Evolutionary conservation across 1,284 basidiomycete genomes (phyloP).

Genomic region (Earliella scabrosa): DNA sequence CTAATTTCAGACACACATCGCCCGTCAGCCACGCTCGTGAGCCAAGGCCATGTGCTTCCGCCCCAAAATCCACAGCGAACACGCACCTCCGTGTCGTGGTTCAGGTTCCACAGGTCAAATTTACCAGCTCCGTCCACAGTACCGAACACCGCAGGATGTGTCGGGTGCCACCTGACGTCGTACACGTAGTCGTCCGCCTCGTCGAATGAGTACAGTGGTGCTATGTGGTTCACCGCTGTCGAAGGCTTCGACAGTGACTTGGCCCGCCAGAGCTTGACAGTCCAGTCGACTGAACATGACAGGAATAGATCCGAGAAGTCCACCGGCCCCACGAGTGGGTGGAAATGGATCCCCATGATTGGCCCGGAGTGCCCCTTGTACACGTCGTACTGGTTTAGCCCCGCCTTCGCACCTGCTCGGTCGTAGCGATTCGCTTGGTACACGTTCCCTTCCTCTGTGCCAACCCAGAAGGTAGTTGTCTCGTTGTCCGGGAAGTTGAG

Average conservation of each 20-base stretch:
- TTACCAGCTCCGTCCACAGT: slow-evolving; percentile 93
- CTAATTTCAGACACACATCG: slow-evolving; percentile 41
- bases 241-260: slow-evolving; percentile 68
- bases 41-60: neutral
- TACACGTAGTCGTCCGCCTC: slow-evolving; percentile 99
- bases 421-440: slow-evolving; percentile 97
- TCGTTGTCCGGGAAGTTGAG: slow-evolving; percentile 95
- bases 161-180: slow-evolving; percentile 97
- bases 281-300: slow-evolving; percentile 93
- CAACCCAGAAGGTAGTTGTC: slow-evolving; percentile 94
- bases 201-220: slow-evolving; percentile 90
- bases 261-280: slow-evolving; percentile 91
- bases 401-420: slow-evolving; percentile 94
- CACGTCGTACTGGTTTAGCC: slow-evolving; percentile 88
- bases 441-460: slow-evolving; percentile 96
- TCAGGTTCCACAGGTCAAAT: slow-evolving; percentile 97
- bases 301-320: slow-evolving; percentile 97
- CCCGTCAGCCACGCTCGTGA: slow-evolving; percentile 1
- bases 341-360: slow-evolving; percentile 93
- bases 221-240: slow-evolving; percentile 58
- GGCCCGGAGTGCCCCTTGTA: slow-evolving; percentile 94
- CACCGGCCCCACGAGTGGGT: slow-evolving; percentile 87
- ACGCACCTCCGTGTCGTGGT: slow-evolving; percentile 89
- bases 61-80: no score
- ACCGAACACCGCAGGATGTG: slow-evolving; percentile 93